Conservation (phyloP, 305 asterid species). For the Andrographis paniculata region DNA sequence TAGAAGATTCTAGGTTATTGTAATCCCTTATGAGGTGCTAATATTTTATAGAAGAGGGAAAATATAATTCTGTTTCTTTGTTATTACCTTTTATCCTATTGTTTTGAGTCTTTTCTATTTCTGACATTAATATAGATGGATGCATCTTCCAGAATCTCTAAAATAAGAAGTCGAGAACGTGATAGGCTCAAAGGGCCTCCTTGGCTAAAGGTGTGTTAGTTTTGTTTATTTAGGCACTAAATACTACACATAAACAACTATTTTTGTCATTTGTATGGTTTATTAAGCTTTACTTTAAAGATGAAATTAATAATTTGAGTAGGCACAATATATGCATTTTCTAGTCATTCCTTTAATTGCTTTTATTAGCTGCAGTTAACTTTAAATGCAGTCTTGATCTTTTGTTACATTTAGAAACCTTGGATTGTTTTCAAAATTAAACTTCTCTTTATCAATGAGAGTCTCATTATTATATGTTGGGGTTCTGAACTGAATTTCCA, state of each 20-base stretch:
- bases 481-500: slow-evolving; percentile 21
- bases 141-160: slow-evolving; percentile 84
- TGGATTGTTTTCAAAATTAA: background rate
- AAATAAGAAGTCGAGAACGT: slow-evolving; percentile 86
- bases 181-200: slow-evolving; percentile 96
- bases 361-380: slow-evolving; percentile 8
- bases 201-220: slow-evolving; percentile 76
- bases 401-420: slow-evolving; percentile 7
- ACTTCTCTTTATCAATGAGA: slow-evolving; percentile 3
- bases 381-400: background rate
- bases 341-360: slow-evolving; percentile 5
- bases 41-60: no score
- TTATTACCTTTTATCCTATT: slow-evolving; percentile 16
- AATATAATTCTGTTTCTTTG: no score
- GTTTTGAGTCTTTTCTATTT: slow-evolving; percentile 27
- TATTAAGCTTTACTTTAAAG: slow-evolving; percentile 2
- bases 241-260: background rate
- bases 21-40: slow-evolving; percentile 14
- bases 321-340: background rate
- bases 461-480: slow-evolving; percentile 12
- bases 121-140: slow-evolving; percentile 91
- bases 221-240: slow-evolving; percentile 16
- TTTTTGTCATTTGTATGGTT: slow-evolving; percentile 11
- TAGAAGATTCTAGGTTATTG: slow-evolving; percentile 1
- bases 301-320: slow-evolving; percentile 3